Percentiles rank a stretch among this genome's conserved stretches.
Conservation (phyloP, 2,329 filamentous ascomycete genomes). For the Aspergillus felis region DNA sequence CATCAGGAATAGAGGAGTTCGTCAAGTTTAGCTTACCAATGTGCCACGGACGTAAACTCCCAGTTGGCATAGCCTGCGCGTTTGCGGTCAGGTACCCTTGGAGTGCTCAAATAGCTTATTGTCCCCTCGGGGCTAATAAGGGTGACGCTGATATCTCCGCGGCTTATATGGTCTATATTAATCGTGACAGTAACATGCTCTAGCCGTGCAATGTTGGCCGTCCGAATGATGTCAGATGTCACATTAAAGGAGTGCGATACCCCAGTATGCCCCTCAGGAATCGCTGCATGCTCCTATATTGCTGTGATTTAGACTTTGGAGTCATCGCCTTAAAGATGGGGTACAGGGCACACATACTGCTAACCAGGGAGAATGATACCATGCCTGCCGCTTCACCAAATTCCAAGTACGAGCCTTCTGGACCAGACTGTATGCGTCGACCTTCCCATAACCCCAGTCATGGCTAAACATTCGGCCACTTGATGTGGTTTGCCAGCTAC, state of each 20-base stretch:
- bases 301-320: too few species aligned
- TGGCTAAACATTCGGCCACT: slow-evolving; percentile 88
- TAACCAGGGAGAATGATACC: slow-evolving; percentile 91
- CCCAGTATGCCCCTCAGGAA: slow-evolving; percentile 80
- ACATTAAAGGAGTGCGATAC: slow-evolving; percentile 77
- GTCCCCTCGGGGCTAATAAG: slow-evolving; percentile 78
- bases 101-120: slow-evolving; percentile 75
- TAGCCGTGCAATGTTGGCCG: slow-evolving; percentile 77
- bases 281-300: slow-evolving; percentile 64
- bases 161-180: slow-evolving; percentile 83
- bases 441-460: slow-evolving; percentile 91
- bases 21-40: slow-evolving; percentile 62
- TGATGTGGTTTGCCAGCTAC: slow-evolving; percentile 76
- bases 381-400: slow-evolving; percentile 89
- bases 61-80: slow-evolving; percentile 78
- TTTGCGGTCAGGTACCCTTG: slow-evolving; percentile 65
- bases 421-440: slow-evolving; percentile 82
- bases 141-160: slow-evolving; percentile 90
- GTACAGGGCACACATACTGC: too few species aligned
- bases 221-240: slow-evolving; percentile 72
- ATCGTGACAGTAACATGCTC: slow-evolving; percentile 98
- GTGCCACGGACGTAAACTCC: slow-evolving; percentile 98
- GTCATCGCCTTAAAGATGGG: too few species aligned
- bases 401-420: slow-evolving; percentile 81
- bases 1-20: slow-evolving; percentile 15